Conservation (phyloP, 306 rosid genomes). For the Argentina anserina region DNA sequence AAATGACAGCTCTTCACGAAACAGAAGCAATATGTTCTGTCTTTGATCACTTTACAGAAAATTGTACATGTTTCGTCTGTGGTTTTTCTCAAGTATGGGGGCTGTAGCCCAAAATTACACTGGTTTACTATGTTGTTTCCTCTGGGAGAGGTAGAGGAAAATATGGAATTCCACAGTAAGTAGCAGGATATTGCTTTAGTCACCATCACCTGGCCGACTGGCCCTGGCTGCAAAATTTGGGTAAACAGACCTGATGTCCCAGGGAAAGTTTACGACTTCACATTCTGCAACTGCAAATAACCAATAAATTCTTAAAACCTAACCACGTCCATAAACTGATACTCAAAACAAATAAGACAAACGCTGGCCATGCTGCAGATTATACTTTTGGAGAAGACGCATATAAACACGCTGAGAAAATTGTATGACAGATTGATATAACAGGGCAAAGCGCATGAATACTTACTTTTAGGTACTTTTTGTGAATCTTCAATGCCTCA, state of each 20-base stretch:
- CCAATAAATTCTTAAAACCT: too few relatives aligned
- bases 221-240: constrained; percentile 24
- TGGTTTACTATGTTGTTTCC: neutral
- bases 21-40: constrained; percentile 2
- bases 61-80: neutral
- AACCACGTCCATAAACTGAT: too few relatives aligned
- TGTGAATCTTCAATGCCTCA: constrained; percentile 83
- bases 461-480: constrained; percentile 77
- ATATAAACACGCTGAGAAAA: neutral
- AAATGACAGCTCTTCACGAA: neutral
- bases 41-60: neutral
- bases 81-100: neutral
- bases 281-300: constrained; percentile 48
- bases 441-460: constrained; percentile 8
- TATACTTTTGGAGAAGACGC: neutral
- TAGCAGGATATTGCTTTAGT: constrained; percentile 2
- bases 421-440: neutral
- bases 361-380: neutral
- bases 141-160: neutral
- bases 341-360: neutral
- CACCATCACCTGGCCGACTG: constrained; percentile 17
- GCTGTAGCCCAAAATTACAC: neutral
- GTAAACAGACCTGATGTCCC: neutral
- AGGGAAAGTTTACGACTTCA: constrained; percentile 33
- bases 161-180: neutral